Conservation (phyloP, 169 alveolate genomes). For the Babesia caballi region DNA sequence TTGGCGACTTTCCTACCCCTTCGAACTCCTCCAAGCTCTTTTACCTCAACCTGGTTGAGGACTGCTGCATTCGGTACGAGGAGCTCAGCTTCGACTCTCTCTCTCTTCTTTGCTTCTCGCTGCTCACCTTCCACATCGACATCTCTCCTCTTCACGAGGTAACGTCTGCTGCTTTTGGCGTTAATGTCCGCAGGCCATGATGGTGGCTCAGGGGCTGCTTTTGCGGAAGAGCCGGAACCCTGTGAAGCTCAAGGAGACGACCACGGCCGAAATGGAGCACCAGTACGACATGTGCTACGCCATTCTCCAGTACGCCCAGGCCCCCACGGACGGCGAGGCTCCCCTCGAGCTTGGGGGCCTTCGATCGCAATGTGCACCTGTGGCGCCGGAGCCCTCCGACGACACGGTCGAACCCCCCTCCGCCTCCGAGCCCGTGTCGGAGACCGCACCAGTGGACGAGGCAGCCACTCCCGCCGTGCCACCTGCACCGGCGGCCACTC, state of each 20-base stretch:
- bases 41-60: conserved; percentile 57
- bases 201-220: conserved; percentile 16
- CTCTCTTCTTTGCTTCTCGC: conserved; percentile 15
- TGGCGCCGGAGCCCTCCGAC: not conserved
- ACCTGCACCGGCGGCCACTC: not conserved
- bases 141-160: conserved; percentile 53
- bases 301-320: conserved; percentile 21
- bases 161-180: not conserved
- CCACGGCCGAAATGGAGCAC: not conserved
- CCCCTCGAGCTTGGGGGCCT: not conserved
- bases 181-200: not conserved
- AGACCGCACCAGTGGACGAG: not conserved
- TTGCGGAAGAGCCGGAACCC: conserved; percentile 22
- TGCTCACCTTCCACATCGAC: conserved; percentile 54
- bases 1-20: not conserved
- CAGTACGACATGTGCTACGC: conserved; percentile 38
- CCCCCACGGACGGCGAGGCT: not conserved
- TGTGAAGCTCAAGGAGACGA: conserved; percentile 6
- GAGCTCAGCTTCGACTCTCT: conserved; percentile 9
- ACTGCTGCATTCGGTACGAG: conserved; percentile 39
- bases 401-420: too few species aligned
- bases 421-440: too few species aligned
- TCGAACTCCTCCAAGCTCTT: conserved; percentile 39
- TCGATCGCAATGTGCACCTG: not conserved
- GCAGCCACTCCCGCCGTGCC: not conserved